These are phyloP conservation scores for Kazachstania sp. DNA, from an alignment of 1,139 yeast species.

Conservation along the genomic window DNA sequence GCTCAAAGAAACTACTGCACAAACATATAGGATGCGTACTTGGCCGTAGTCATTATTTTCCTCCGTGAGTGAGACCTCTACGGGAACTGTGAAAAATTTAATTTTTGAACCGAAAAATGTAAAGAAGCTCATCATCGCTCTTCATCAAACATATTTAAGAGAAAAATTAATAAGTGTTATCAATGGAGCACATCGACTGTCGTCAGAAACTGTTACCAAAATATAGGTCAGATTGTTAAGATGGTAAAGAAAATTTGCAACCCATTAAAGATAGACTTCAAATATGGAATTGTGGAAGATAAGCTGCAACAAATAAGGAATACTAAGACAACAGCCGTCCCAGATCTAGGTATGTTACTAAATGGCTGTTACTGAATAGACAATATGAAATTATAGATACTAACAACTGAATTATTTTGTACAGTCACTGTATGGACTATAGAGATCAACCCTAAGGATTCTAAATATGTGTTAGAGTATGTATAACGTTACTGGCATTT, in stretches of 20 bases:
- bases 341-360: slow-evolving; percentile 31
- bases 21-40: no score
- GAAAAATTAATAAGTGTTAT: no score
- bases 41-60: no score
- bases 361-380: neutral
- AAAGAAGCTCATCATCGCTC: no score
- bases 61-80: no score
- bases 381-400: neutral
- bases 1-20: no score
- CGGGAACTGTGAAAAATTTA: no score
- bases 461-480: slow-evolving; percentile 32
- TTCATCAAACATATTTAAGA: no score
- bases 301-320: slow-evolving; percentile 43
- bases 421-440: slow-evolving; percentile 49
- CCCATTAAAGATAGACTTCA: slow-evolving; percentile 39
- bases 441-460: slow-evolving; percentile 38
- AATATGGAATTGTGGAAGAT: slow-evolving; percentile 41
- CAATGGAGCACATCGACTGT: no score
- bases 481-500: neutral
- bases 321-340: slow-evolving; percentile 23
- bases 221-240: no score
- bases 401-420: neutral
- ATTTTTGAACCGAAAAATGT: no score
- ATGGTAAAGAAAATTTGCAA: slow-evolving; percentile 33
- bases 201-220: no score